Percentiles rank a stretch among this genome's conserved stretches.
phyloP scores from a whole-genome alignment of 345 rosid genomes.

The Sisymbrium irio region DNA sequence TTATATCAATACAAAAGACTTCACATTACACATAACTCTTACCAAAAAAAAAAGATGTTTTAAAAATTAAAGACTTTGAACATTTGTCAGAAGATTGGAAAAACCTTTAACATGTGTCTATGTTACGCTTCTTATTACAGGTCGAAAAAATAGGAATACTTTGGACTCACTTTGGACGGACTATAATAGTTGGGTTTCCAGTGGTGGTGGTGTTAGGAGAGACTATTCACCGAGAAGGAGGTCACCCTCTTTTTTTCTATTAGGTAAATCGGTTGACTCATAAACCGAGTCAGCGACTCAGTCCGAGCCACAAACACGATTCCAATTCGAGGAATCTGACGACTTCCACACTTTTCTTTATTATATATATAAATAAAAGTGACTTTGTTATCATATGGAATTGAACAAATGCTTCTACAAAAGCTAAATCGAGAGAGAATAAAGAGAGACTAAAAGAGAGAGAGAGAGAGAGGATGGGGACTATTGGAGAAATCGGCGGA shows the following conservation, averaged over 20 bases:
- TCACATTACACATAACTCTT: no score
- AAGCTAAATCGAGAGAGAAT: background rate
- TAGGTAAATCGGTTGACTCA: conserved; percentile 37
- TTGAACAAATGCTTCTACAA: background rate
- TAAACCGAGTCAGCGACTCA: conserved; percentile 35
- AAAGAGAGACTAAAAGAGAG: background rate
- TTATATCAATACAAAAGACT: no score
- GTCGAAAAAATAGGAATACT: background rate
- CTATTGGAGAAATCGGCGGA: conserved; percentile 31
- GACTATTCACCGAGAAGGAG: conserved; percentile 8
- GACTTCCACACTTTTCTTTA: conserved; percentile 25
- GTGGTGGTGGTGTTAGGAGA: conserved; percentile 25
- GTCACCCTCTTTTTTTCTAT: background rate
- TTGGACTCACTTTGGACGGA: background rate
- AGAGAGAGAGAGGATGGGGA: conserved; percentile 40
- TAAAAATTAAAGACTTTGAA: no score
- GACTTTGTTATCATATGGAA: conserved; percentile 2
- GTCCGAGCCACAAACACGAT: conserved; percentile 19
- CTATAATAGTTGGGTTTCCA: background rate
- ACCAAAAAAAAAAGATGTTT: no score
- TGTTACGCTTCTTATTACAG: background rate
- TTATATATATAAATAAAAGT: conserved; percentile 11
- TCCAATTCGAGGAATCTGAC: conserved; percentile 33
- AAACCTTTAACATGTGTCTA: no score
- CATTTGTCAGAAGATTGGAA: no score